A percentile compares a stretch with the other conserved stretches of the same genome.
Evolutionary conservation across 768 basidiomycete genomes (phyloP).

Genomic region (Lactarius sanguifluus): DNA sequence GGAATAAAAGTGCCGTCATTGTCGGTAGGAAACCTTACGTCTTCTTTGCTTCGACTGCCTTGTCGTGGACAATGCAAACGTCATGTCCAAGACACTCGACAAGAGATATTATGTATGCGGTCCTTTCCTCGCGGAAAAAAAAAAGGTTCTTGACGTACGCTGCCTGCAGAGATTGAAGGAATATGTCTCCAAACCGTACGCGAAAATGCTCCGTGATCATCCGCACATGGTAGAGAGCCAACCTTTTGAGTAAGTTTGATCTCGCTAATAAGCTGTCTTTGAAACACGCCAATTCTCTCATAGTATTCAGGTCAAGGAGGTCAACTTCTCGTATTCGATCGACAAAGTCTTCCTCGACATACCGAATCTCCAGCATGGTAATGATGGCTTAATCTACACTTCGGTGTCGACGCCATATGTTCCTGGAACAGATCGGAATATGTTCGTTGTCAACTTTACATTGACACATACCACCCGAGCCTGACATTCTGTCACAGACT

Average conservation of each 20-base stretch:
- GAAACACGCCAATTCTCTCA: background rate
- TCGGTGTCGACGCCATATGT: slow-evolving; percentile 81
- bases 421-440: slow-evolving; percentile 79
- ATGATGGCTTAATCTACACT: slow-evolving; percentile 96
- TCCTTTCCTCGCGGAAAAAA: background rate
- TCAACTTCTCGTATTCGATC: slow-evolving; percentile 83
- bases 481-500: slow-evolving; percentile 53
- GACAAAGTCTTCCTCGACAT: slow-evolving; percentile 88
- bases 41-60: slow-evolving; percentile 92
- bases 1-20: slow-evolving; percentile 14
- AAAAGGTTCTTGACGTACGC: slow-evolving; percentile 3
- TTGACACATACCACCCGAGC: background rate
- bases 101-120: slow-evolving; percentile 85
- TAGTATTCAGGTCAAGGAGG: slow-evolving; percentile 86
- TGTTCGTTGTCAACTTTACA: slow-evolving; percentile 48
- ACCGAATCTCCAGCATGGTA: slow-evolving; percentile 83
- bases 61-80: slow-evolving; percentile 79
- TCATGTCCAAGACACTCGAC: slow-evolving; percentile 80
- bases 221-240: slow-evolving; percentile 61
- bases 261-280: background rate
- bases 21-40: slow-evolving; percentile 68
- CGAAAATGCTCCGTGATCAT: slow-evolving; percentile 63
- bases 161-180: slow-evolving; percentile 63
- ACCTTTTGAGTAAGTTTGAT: slow-evolving; percentile 76
- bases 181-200: slow-evolving; percentile 83